Evolutionary conservation across 2,329 filamentous ascomycete species (phyloP).

Genomic region (Microsporum audouinii): DNA sequence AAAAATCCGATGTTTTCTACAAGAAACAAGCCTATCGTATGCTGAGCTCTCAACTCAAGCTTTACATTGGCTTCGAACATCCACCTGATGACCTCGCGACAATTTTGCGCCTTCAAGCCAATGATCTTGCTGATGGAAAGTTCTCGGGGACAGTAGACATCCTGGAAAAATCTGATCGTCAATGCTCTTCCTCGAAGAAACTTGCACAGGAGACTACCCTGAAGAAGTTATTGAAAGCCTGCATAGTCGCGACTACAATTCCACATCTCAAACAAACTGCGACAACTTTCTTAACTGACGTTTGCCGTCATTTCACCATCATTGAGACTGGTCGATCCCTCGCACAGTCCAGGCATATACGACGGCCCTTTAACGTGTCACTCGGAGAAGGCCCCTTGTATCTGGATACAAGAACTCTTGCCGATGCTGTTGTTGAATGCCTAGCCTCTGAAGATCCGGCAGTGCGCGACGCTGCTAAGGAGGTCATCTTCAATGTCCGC

Average conservation of each 20-base stretch:
- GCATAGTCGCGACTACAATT: constrained; percentile 74
- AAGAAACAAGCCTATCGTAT: constrained; percentile 87
- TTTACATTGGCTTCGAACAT: constrained; percentile 76
- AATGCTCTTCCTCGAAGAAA: constrained; percentile 78
- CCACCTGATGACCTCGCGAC: constrained; percentile 81
- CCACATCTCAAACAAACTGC: constrained; percentile 70
- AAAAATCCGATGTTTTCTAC: constrained; percentile 67
- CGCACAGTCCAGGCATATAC: constrained; percentile 63
- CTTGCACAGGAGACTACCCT: constrained; percentile 68
- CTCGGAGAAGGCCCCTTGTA: constrained; percentile 78
- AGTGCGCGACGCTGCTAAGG: constrained; percentile 72
- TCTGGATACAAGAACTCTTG: constrained; percentile 75
- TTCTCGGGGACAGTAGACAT: constrained; percentile 56
- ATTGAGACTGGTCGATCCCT: constrained; percentile 81
- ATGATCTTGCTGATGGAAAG: constrained; percentile 66
- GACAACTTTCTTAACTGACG: constrained; percentile 60
- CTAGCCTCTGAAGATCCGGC: constrained; percentile 71
- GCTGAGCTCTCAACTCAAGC: constrained; percentile 77
- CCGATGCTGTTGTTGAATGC: constrained; percentile 81
- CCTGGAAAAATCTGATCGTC: constrained; percentile 64
- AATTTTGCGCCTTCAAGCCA: constrained; percentile 74
- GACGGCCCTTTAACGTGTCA: constrained; percentile 69
- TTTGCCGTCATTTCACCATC: constrained; percentile 82
- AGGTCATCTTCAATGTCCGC: constrained; percentile 65
- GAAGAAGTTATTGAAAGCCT: constrained; percentile 78